A percentile compares a stretch with the other conserved stretches of the same genome.
Evolutionary conservation across 1,284 basidiomycete species (phyloP).

Genomic region (Athelia sp.): DNA sequence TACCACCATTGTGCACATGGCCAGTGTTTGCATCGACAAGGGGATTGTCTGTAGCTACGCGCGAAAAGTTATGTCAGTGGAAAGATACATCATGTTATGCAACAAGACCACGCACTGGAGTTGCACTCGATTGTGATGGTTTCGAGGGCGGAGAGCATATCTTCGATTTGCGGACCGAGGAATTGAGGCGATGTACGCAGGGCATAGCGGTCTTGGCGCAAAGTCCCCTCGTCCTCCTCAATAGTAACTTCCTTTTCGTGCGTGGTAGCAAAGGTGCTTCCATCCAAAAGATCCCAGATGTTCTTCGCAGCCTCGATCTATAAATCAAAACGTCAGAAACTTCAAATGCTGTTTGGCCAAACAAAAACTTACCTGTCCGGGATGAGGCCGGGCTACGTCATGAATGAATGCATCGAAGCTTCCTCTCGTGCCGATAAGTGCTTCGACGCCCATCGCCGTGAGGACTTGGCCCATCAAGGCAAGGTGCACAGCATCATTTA

Average conservation of each 20-base stretch:
- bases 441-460: conserved; percentile 84
- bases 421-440: conserved; percentile 65
- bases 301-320: conserved; percentile 67
- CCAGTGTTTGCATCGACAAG: conserved; percentile 65
- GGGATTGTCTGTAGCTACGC: conserved; percentile 69
- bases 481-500: conserved; percentile 72
- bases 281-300: conserved; percentile 68
- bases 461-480: conserved; percentile 69
- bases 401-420: conserved; percentile 83
- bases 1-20: conserved; percentile 76
- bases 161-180: conserved; percentile 83
- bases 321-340: conserved; percentile 5
- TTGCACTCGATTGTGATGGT: conserved; percentile 78
- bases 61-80: too few relatives aligned
- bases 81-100: too few relatives aligned
- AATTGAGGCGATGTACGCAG: conserved; percentile 80
- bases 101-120: conserved; percentile 56
- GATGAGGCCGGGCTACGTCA: conserved; percentile 75
- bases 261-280: conserved; percentile 62
- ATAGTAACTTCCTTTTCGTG: conserved; percentile 58
- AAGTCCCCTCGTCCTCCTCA: conserved; percentile 47
- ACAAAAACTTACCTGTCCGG: conserved; percentile 58
- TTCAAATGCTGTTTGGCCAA: conserved; percentile 1
- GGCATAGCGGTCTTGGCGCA: conserved; percentile 77
- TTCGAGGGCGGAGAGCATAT: conserved; percentile 61